A percentile compares a stretch with the other conserved stretches of the same genome.
These are phyloP conservation scores for Xerophyta viscosa DNA, from an alignment of 106 monocot genomes.

Conservation along the genomic window DNA sequence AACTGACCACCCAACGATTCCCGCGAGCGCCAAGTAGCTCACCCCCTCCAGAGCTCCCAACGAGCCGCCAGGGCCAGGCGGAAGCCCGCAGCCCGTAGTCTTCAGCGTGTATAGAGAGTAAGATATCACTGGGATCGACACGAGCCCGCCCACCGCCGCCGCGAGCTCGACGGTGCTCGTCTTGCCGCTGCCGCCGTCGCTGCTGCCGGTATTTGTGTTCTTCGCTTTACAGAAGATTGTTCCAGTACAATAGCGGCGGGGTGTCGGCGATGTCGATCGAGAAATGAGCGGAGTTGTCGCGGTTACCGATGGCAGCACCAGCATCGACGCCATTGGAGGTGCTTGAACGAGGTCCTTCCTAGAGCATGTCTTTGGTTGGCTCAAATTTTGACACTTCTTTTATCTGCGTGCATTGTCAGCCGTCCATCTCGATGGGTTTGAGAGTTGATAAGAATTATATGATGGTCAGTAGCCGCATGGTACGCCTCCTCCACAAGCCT, in stretches of 20 bases:
- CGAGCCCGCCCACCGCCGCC: conserved; percentile 29
- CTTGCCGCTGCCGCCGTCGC: background rate
- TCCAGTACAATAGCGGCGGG: background rate
- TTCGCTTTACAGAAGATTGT: conserved; percentile 29
- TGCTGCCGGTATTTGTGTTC: conserved; percentile 8
- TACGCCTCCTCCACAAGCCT: no score
- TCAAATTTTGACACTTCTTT: no score
- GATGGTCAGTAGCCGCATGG: no score
- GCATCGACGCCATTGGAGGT: no score
- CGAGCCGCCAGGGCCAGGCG: conserved; percentile 60
- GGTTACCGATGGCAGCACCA: no score
- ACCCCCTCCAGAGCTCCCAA: conserved; percentile 75
- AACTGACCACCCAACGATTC: conserved; percentile 64
- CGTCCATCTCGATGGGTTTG: no score
- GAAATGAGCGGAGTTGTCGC: no score
- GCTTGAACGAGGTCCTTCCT: no score
- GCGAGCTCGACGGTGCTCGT: conserved; percentile 8
- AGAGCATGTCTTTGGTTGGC: no score
- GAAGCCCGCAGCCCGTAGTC: conserved; percentile 91
- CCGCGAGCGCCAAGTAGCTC: conserved; percentile 69
- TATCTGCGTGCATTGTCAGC: no score
- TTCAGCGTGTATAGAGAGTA: conserved; percentile 67
- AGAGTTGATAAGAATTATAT: no score
- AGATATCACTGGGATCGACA: conserved; percentile 63
- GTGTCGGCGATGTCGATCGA: background rate